Conservation (phyloP, 1,284 basidiomycete species). For the Pseudozyma hubeiensis region DNA sequence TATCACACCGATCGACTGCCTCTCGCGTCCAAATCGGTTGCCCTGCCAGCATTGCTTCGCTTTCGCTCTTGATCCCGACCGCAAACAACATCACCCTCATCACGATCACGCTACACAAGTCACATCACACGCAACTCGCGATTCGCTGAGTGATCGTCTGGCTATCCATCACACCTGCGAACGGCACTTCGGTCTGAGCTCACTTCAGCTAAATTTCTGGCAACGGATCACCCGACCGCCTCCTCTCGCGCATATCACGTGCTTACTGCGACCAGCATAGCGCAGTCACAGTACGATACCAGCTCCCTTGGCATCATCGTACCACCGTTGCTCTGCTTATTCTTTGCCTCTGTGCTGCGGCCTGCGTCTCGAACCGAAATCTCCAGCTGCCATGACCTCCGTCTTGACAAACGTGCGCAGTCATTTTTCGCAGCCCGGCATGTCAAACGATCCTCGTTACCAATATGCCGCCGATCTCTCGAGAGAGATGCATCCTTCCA, state of each 20-base stretch:
- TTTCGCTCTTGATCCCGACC: too few species aligned
- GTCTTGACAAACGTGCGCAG: slow-evolving; percentile 44
- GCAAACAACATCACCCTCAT: too few species aligned
- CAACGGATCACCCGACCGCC: slow-evolving; percentile 10
- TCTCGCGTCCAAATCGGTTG: too few species aligned
- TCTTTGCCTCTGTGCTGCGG: background rate
- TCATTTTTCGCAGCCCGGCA: slow-evolving; percentile 42
- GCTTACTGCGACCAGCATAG: background rate
- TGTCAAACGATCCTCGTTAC: slow-evolving; percentile 44
- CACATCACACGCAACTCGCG: too few species aligned
- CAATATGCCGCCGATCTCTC: slow-evolving; percentile 36
- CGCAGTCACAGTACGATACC: background rate
- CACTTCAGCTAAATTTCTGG: background rate
- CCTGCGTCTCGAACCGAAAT: slow-evolving; percentile 1
- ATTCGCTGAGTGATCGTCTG: too few species aligned
- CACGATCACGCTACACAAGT: too few species aligned
- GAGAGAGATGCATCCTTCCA: slow-evolving; percentile 12
- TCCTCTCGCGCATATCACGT: background rate
- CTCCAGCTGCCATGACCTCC: slow-evolving; percentile 42
- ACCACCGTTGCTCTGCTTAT: background rate
- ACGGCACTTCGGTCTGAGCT: too few species aligned
- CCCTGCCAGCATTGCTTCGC: too few species aligned
- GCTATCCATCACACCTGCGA: too few species aligned
- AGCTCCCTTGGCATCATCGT: background rate
- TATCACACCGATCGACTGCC: too few species aligned